Base-by-base conservation (phyloP, 345 rosid genomes). In the Melastoma malabathricum region DNA sequence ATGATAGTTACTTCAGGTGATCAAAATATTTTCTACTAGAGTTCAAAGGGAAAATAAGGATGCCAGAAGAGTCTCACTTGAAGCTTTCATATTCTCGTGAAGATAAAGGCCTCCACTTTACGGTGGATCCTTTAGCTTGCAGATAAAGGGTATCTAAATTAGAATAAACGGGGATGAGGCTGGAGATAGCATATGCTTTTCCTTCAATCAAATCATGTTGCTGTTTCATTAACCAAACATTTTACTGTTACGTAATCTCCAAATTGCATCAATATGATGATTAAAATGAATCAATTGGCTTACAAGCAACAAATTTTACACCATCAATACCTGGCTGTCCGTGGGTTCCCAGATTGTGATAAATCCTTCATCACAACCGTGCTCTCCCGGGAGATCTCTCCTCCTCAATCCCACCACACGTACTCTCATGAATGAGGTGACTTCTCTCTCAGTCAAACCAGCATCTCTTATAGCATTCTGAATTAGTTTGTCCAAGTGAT, bases 271-370 rank as follows among this genome's bases (percentile, higher is more conserved):
- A 18, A 15, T 9, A 31, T 31, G 38, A 31, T 31, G 10, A 31
- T 9, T 31, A 9, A 31, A 31, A 31, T 31, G 39, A 29, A 5
- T 44, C 16, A 54, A 41, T 13, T 29, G 50, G 46, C 52, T 18
- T 47, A 27, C 15, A 15, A 51, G 51, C 38, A 46, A 18, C 13
- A 13, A 31, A 18, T 49, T 5, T 48, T 14, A 56, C n/a, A 12
- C 48, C 52, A 41, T 39, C 56, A 54, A 61, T 53, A 83, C 98
- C 93, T 82, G 96, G 68, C 68, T 74, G 66, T 84, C 95, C 6
- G 93, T 79, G 8, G 98, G 98, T 63, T 76, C 77, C 98, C 98
- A 92, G 67, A 87, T 80, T 46, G 96, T 84, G 72, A 92, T 67
- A 31, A 87, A 69, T 54, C 89, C 96, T 70, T 82, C 84, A 67